phyloP scores from a whole-genome alignment of 768 basidiomycete species.

The Crepidotus variabilis region DNA sequence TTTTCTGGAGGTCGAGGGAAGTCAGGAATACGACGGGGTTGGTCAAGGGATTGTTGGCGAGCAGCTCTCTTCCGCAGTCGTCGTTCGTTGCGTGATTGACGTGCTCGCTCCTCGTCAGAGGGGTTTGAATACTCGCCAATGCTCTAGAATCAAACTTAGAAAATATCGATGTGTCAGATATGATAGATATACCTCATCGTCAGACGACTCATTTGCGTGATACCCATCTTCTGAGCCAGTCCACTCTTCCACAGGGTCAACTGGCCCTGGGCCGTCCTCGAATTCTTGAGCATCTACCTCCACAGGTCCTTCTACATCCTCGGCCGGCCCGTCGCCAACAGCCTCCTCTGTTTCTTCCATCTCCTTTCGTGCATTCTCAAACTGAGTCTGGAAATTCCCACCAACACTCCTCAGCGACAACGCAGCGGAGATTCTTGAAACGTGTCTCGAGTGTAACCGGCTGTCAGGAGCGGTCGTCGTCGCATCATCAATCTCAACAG shows the following conservation, averaged over 20 bases:
- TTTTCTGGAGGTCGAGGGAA: slow-evolving; percentile 75
- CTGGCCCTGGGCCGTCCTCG: slow-evolving; percentile 21
- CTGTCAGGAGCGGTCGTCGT: slow-evolving; percentile 47
- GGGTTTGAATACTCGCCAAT: slow-evolving; percentile 90
- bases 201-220: slow-evolving; percentile 45
- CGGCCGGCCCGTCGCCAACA: slow-evolving; percentile 34
- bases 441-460: slow-evolving; percentile 63
- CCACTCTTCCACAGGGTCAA: slow-evolving; percentile 66
- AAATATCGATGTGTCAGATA: slow-evolving; percentile 9
- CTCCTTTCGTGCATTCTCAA: slow-evolving; percentile 19
- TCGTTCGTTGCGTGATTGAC: slow-evolving; percentile 61
- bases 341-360: slow-evolving; percentile 30
- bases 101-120: slow-evolving; percentile 83
- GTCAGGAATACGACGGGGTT: slow-evolving; percentile 69
- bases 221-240: slow-evolving; percentile 77
- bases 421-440: slow-evolving; percentile 63
- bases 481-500: slow-evolving; percentile 22
- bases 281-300: slow-evolving; percentile 21
- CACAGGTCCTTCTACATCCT: slow-evolving; percentile 24
- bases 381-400: slow-evolving; percentile 38
- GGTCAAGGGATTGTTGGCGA: slow-evolving; percentile 45
- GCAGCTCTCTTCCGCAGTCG: slow-evolving; percentile 49
- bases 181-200: slow-evolving; percentile 57
- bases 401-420: slow-evolving; percentile 64
- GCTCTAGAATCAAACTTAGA: slow-evolving; percentile 42